Base-by-base conservation (phyloP, 495 filamentous ascomycete species). In the Tuber melanosporum region DNA sequence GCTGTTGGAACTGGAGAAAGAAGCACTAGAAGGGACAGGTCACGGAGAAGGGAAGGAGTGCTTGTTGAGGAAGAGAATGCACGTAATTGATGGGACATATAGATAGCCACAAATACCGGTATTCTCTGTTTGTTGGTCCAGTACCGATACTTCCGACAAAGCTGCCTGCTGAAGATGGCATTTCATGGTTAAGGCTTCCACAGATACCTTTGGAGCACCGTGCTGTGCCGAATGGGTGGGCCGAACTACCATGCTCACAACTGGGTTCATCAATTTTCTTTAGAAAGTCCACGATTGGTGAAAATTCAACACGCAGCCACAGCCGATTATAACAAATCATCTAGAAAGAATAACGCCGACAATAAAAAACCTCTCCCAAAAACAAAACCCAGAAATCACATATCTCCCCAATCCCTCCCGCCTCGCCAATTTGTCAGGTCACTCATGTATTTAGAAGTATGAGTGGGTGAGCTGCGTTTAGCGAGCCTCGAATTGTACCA, bases 401-500 rank as follows among this genome's bases (percentile, higher is more conserved):
- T 15, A 36, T 36, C 32, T 26, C n/a, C 5, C 32, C 57, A 12
- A 32, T 19, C 15, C 15, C 26, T 22, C 47, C 47, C n/a, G 57
- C 12, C 57, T 19, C 17, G 26, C 57, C 26, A 19, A 6, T 17
- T 19, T 66, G 57, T 26, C 32, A 6, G 57, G 57, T 66, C 26
- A n/a, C 22, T 14, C 26, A 12, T 19, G 57, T 12, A 14, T 8
- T 36, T 26, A 2, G 26, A 66, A 1, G 32, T 32, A 17, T 32
- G 57, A 36, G 57, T 66, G 8, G 47, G 47, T n/a, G 57, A 8
- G 17, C n/a, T 66, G 26, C 57, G 57, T 14, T 66, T 81, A 98
- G 81, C 95, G 90, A 72, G 96, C 96, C 86, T 99, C 94, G 82
- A 99, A 99, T 85, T 99, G 95, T 47, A 99, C 94, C 94, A 99